Evolutionary conservation across 331 rosid genomes (phyloP).

Genomic region (Stylosanthes scabra): DNA sequence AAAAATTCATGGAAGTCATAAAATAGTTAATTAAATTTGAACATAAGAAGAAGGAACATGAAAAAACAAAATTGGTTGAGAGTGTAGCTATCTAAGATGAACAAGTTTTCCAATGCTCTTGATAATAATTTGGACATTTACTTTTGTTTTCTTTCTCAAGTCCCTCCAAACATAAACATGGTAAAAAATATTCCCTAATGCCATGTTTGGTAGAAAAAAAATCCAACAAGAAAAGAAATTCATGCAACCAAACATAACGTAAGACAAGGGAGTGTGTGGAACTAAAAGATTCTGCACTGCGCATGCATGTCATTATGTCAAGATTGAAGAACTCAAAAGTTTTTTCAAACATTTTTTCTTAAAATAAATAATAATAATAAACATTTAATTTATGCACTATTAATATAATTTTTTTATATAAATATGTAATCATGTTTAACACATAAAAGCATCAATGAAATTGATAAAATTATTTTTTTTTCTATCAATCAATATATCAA

Average conservation of each 20-base stretch:
- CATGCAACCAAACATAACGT: constrained; percentile 17
- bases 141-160: constrained; percentile 11
- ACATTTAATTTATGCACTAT: too few species aligned
- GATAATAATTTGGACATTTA: not conserved
- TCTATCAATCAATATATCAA: too few species aligned
- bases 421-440: too few species aligned
- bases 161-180: not conserved
- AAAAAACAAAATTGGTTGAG: not conserved
- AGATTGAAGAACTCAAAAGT: not conserved
- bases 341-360: not conserved
- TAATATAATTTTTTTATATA: too few species aligned
- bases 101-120: constrained; percentile 5
- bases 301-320: constrained; percentile 23
- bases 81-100: constrained; percentile 6
- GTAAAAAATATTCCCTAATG: constrained; percentile 10
- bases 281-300: constrained; percentile 21
- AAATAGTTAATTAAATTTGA: constrained; percentile 11
- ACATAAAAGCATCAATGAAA: too few species aligned
- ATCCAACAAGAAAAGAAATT: not conserved
- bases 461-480: too few species aligned
- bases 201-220: constrained; percentile 3
- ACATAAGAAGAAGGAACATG: not conserved
- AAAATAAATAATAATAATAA: not conserved
- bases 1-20: not conserved
- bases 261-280: constrained; percentile 15